Percentiles rank a stretch among this genome's conserved stretches.
These are phyloP conservation scores for Ogataea neopini DNA, from an alignment of 805 yeast genomes.

Conservation along the genomic window DNA sequence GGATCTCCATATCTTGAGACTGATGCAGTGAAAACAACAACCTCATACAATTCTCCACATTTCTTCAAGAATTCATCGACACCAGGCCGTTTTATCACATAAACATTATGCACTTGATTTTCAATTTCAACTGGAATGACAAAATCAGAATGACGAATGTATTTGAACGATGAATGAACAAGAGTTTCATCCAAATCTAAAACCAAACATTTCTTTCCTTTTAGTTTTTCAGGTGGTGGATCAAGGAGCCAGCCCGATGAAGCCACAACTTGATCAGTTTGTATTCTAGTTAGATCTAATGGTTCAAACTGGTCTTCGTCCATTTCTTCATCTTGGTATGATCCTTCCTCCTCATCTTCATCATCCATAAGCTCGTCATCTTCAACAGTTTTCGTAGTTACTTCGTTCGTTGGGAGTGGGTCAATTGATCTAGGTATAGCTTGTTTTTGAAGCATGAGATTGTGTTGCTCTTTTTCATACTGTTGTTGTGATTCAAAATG, in stretches of 20 bases:
- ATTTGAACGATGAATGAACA: constrained; percentile 93
- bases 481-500: constrained; percentile 8
- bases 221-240: constrained; percentile 48
- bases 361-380: constrained; percentile 23
- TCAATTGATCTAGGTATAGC: constrained; percentile 19
- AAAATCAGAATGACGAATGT: constrained; percentile 89
- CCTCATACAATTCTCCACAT: constrained; percentile 88
- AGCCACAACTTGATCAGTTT: constrained; percentile 70
- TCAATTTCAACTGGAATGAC: constrained; percentile 98
- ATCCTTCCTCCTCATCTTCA: constrained; percentile 19
- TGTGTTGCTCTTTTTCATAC: constrained; percentile 15
- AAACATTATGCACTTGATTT: constrained; percentile 87
- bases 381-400: constrained; percentile 13
- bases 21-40: constrained; percentile 95
- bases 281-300: constrained; percentile 62
- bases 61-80: constrained; percentile 87
- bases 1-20: constrained; percentile 97
- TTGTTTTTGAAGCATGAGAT: constrained; percentile 14
- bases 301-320: constrained; percentile 31
- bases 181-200: constrained; percentile 94
- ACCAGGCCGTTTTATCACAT: constrained; percentile 96
- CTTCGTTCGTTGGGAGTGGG: constrained; percentile 10
- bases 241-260: constrained; percentile 68
- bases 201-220: constrained; percentile 79
- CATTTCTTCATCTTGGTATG: constrained; percentile 23